Conservation (phyloP, 768 basidiomycete species). For the Boletus coccyginus region DNA sequence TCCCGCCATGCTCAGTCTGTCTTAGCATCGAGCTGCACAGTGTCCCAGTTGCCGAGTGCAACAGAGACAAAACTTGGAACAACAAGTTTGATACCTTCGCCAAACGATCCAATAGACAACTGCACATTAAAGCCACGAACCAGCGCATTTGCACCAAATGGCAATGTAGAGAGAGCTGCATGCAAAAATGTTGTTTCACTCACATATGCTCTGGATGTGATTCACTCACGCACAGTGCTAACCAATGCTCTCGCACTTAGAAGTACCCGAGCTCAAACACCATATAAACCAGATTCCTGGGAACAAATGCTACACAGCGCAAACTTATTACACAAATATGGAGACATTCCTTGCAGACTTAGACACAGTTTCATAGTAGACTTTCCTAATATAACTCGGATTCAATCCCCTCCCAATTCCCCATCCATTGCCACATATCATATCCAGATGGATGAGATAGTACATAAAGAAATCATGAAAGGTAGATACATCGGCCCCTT, state of each 20-base stretch:
- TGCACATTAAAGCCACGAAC: background rate
- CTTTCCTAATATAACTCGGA: background rate
- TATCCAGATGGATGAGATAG: background rate
- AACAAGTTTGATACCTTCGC: background rate
- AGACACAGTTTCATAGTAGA: background rate
- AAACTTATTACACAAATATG: too few relatives aligned
- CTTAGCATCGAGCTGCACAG: too few relatives aligned
- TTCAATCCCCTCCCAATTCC: background rate
- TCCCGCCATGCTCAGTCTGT: too few relatives aligned
- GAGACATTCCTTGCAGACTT: background rate
- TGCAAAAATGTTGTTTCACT: background rate
- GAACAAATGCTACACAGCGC: fast-evolving
- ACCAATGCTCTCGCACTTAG: background rate
- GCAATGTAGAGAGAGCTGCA: background rate
- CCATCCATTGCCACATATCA: background rate
- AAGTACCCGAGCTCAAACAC: background rate
- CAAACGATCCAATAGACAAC: background rate
- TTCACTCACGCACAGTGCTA: background rate
- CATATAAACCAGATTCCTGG: background rate
- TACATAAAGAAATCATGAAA: background rate
- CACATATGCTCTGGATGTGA: background rate
- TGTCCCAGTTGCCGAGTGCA: too few relatives aligned
- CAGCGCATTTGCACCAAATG: background rate
- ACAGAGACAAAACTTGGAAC: too few relatives aligned
- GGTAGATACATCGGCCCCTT: background rate